Evolutionary conservation across 345 rosid species (phyloP).

Genomic region (Sapria himalayana): DNA sequence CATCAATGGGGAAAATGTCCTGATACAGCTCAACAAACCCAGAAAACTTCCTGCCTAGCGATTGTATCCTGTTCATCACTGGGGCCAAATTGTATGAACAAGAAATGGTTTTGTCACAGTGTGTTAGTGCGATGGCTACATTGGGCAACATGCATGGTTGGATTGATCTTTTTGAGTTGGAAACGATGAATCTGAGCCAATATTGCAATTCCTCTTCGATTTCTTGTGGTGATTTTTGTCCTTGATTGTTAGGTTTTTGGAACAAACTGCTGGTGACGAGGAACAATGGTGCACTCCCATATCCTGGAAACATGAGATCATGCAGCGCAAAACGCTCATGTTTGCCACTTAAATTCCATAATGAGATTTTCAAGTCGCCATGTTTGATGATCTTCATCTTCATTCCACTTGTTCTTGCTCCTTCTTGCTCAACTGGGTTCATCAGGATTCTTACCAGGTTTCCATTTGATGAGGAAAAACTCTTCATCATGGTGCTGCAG

Average conservation of each 20-base stretch:
- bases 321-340: slow-evolving; percentile 75
- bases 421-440: slow-evolving; percentile 82
- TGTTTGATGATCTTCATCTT: slow-evolving; percentile 65
- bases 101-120: slow-evolving; percentile 41
- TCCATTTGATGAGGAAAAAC: slow-evolving; percentile 41
- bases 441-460: slow-evolving; percentile 65
- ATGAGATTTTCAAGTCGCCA: slow-evolving; percentile 59
- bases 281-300: slow-evolving; percentile 66
- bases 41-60: slow-evolving; percentile 49
- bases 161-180: slow-evolving; percentile 50
- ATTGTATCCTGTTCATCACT: slow-evolving; percentile 34
- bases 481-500: slow-evolving; percentile 52
- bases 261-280: slow-evolving; percentile 62
- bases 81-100: slow-evolving; percentile 41
- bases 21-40: slow-evolving; percentile 67
- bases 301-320: slow-evolving; percentile 86
- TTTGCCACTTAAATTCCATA: slow-evolving; percentile 88
- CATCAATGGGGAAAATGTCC: slow-evolving; percentile 77
- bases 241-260: slow-evolving; percentile 62
- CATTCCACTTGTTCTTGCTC: slow-evolving; percentile 61
- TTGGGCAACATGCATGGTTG: slow-evolving; percentile 73
- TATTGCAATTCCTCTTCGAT: slow-evolving; percentile 74
- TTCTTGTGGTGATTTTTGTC: slow-evolving; percentile 52
- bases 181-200: slow-evolving; percentile 77
- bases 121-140: slow-evolving; percentile 63